Percentiles rank a stretch among this genome's conserved stretches.
These are phyloP conservation scores for Nicotiana paniculata DNA, from an alignment of 257 asterid species.

Conservation along the genomic window DNA sequence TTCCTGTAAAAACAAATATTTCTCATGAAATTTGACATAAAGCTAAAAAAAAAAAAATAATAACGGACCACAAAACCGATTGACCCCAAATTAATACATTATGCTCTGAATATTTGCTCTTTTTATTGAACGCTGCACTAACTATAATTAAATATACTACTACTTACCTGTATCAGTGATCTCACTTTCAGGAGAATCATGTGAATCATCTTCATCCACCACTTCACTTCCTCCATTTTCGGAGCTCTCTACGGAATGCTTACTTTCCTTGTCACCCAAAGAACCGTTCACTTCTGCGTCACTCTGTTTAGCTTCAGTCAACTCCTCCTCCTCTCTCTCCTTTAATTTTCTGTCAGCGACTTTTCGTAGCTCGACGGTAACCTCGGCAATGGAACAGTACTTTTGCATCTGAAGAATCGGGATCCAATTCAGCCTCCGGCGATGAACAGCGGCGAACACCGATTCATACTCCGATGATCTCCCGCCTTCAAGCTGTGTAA, in stretches of 20 bases:
- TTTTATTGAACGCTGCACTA: no score
- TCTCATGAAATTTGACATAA: no score
- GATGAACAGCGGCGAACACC: slow-evolving; percentile 72
- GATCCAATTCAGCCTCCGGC: slow-evolving; percentile 88
- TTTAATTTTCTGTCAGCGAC: slow-evolving; percentile 43
- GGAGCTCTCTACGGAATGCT: slow-evolving; percentile 22
- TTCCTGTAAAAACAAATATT: no score
- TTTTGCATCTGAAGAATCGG: slow-evolving; percentile 96
- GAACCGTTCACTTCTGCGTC: slow-evolving; percentile 7
- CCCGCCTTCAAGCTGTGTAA: slow-evolving; percentile 60
- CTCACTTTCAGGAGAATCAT: slow-evolving; percentile 56
- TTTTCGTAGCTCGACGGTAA: slow-evolving; percentile 58
- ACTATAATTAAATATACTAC: neutral
- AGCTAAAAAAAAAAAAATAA: no score
- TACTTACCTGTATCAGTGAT: slow-evolving; percentile 69
- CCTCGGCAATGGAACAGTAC: slow-evolving; percentile 77
- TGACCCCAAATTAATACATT: no score
- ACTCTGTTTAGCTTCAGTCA: slow-evolving; percentile 6
- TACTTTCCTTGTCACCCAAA: slow-evolving; percentile 23
- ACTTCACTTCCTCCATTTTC: slow-evolving; percentile 45
- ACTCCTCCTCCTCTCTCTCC: slow-evolving; percentile 29
- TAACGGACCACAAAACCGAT: no score
- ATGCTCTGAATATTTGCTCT: no score
- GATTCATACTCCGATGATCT: slow-evolving; percentile 48
- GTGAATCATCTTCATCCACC: slow-evolving; percentile 49